These are phyloP conservation scores for Colletotrichum eleusines DNA, from an alignment of 2,329 filamentous ascomycete species.

Conservation along the genomic window DNA sequence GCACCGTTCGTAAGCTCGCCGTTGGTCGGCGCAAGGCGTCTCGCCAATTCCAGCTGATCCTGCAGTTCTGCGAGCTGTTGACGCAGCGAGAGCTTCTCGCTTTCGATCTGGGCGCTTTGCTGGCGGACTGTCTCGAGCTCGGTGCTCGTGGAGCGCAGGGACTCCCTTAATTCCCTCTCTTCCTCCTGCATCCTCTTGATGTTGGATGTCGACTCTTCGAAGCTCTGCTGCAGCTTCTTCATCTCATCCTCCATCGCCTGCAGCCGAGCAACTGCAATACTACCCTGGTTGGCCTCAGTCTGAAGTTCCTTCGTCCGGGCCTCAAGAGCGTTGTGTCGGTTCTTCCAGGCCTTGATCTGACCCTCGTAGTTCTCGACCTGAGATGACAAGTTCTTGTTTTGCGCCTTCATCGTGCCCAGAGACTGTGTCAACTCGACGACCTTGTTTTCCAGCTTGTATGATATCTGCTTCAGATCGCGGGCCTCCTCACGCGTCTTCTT, in stretches of 20 bases:
- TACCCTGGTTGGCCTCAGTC: conserved; percentile 95
- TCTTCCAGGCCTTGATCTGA: conserved; percentile 97
- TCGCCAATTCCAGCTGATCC: conserved; percentile 91
- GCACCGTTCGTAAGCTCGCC: conserved; percentile 64
- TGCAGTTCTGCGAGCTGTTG: conserved; percentile 92
- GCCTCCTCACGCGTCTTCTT: conserved; percentile 95
- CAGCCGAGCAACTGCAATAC: conserved; percentile 91
- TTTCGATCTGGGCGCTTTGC: conserved; percentile 81
- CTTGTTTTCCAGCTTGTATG: conserved; percentile 99
- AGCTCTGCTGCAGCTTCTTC: conserved; percentile 87
- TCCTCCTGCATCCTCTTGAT: conserved; percentile 96
- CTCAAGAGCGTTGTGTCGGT: conserved; percentile 89
- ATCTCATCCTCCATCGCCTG: conserved; percentile 96
- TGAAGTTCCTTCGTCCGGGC: conserved; percentile 93
- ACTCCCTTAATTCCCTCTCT: conserved; percentile 86
- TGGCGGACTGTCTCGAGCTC: conserved; percentile 86
- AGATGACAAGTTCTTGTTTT: conserved; percentile 89
- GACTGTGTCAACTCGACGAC: conserved; percentile 97
- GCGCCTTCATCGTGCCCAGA: conserved; percentile 89
- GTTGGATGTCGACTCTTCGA: conserved; percentile 90
- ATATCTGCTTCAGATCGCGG: conserved; percentile 98
- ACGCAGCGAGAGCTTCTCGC: conserved; percentile 85
- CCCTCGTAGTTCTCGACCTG: conserved; percentile 97
- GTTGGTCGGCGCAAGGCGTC: conserved; percentile 80
- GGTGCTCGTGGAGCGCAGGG: conserved; percentile 80